Evolutionary conservation across 2,329 filamentous ascomycete species (phyloP).

Genomic region (Colletotrichum magnum): DNA sequence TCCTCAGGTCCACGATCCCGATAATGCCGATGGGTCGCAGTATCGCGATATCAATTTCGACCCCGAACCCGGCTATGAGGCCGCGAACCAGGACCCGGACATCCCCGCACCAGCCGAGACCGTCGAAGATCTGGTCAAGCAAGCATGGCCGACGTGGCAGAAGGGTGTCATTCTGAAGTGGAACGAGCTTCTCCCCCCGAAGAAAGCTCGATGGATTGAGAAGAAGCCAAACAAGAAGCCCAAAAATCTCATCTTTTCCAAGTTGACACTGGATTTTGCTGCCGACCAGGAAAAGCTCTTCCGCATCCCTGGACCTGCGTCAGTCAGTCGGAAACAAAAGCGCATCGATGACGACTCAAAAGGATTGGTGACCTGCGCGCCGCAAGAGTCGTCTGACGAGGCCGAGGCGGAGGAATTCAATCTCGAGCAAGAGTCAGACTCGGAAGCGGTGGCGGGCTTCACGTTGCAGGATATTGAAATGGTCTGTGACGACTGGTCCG

Average conservation of each 20-base stretch:
- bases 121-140: slow-evolving; percentile 81
- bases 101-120: slow-evolving; percentile 81
- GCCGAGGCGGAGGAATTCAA: slow-evolving; percentile 60
- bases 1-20: slow-evolving; percentile 58
- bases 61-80: slow-evolving; percentile 58
- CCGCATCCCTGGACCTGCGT: slow-evolving; percentile 76
- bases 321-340: slow-evolving; percentile 67
- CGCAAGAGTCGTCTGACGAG: slow-evolving; percentile 58
- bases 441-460: slow-evolving; percentile 80
- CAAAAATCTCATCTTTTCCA: slow-evolving; percentile 86
- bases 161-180: slow-evolving; percentile 82
- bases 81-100: slow-evolving; percentile 70
- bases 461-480: slow-evolving; percentile 86
- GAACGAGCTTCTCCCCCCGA: slow-evolving; percentile 85
- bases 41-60: slow-evolving; percentile 64
- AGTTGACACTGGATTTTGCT: slow-evolving; percentile 88
- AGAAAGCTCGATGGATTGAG: slow-evolving; percentile 82
- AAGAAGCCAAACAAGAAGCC: slow-evolving; percentile 85
- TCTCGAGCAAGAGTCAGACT: slow-evolving; percentile 65
- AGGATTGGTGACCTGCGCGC: slow-evolving; percentile 61
- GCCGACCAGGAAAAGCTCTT: slow-evolving; percentile 90
- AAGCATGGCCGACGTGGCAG: slow-evolving; percentile 86
- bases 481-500: slow-evolving; percentile 88
- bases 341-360: slow-evolving; percentile 66
- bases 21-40: slow-evolving; percentile 52